Evolutionary conservation across 169 alveolate species (phyloP).

Genomic region (Cryptosporidium andersoni): DNA sequence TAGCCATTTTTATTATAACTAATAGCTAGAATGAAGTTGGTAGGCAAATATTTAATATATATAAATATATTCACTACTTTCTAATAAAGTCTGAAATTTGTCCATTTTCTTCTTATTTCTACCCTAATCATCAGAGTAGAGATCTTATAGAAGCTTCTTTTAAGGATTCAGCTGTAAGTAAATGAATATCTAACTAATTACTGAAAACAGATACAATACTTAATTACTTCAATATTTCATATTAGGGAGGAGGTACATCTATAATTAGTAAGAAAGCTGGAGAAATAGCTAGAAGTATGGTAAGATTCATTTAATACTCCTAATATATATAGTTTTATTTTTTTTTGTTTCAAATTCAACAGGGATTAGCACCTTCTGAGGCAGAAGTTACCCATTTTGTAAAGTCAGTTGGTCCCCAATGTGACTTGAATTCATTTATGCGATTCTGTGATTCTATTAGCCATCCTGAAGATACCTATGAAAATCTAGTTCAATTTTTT

Average conservation of each 20-base stretch:
- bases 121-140: not conserved
- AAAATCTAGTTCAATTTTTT: constrained; percentile 49
- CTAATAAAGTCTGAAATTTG: no score
- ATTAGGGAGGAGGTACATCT: constrained; percentile 56
- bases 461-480: constrained; percentile 70
- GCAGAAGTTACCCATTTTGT: constrained; percentile 28
- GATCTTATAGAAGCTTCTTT: constrained; percentile 48
- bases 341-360: not conserved
- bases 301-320: not conserved
- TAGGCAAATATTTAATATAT: no score
- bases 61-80: no score
- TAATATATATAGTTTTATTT: not conserved
- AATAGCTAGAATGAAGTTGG: no score
- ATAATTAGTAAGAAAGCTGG: constrained; percentile 44
- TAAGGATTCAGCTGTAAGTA: constrained; percentile 66
- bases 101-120: no score
- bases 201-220: no score
- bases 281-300: constrained; percentile 69
- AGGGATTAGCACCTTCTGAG: constrained; percentile 67
- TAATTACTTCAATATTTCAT: not conserved
- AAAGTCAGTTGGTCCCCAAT: constrained; percentile 28
- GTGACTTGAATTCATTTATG: constrained; percentile 28
- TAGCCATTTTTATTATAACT: no score
- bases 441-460: constrained; percentile 40
- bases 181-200: not conserved